Conservation (phyloP, 1,139 yeast species). For the Kodamaea ohmeri region DNA sequence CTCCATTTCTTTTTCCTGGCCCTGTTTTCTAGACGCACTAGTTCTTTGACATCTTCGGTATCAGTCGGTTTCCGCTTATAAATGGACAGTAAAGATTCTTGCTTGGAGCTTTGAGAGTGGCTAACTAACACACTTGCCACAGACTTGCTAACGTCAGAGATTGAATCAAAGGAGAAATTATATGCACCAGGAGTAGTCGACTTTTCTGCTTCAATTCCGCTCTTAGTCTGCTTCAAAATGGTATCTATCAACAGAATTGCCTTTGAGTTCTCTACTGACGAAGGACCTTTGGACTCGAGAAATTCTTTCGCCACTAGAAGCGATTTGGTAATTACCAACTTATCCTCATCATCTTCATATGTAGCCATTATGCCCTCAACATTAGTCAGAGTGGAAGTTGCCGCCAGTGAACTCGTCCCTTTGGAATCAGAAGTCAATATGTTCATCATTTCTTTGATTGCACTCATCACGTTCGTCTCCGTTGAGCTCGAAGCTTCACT, state of each 20-base stretch:
- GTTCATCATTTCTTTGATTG: slow-evolving; percentile 43
- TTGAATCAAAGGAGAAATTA: slow-evolving; percentile 19
- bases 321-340: slow-evolving; percentile 31
- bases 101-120: slow-evolving; percentile 21
- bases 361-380: slow-evolving; percentile 24
- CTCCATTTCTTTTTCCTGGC: slow-evolving; percentile 92
- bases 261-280: slow-evolving; percentile 15
- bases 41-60: slow-evolving; percentile 49
- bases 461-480: slow-evolving; percentile 34
- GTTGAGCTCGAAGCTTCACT: slow-evolving; percentile 16
- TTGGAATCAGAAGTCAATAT: slow-evolving; percentile 29
- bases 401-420: slow-evolving; percentile 16
- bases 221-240: slow-evolving; percentile 23
- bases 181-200: slow-evolving; percentile 4
- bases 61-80: slow-evolving; percentile 30
- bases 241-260: slow-evolving; percentile 28
- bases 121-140: slow-evolving; percentile 31
- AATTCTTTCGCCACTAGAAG: slow-evolving; percentile 40
- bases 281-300: slow-evolving; percentile 19
- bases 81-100: slow-evolving; percentile 14
- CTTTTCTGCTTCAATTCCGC: slow-evolving; percentile 2
- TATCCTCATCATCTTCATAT: slow-evolving; percentile 25
- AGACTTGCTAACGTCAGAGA: slow-evolving; percentile 30
- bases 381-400: slow-evolving; percentile 11
- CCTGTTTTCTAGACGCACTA: slow-evolving; percentile 66